Conservation (phyloP, 2,329 filamentous ascomycete genomes). For the Aspergillus proliferans region DNA sequence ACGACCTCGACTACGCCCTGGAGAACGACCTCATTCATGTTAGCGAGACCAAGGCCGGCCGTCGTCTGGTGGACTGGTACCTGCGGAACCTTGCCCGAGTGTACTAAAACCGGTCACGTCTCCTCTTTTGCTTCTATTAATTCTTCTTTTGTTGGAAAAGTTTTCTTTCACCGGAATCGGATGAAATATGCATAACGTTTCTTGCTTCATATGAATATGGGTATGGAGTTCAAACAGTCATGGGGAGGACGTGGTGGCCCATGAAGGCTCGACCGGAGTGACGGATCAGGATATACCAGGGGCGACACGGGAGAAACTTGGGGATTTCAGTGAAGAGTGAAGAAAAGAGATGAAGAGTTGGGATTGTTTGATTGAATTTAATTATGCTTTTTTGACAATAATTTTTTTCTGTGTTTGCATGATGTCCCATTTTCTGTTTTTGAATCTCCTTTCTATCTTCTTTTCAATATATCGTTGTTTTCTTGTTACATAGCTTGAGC, state of each 20-base stretch:
- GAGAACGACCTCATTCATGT: conserved; percentile 97
- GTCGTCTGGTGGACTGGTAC: conserved; percentile 98
- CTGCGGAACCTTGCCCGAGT: conserved; percentile 92
- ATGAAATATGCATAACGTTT: conserved; percentile 5
- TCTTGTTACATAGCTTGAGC: not conserved
- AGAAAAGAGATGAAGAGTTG: not conserved
- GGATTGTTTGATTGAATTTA: not conserved
- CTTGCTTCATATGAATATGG: not conserved
- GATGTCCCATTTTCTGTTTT: no score
- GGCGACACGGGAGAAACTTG: no score
- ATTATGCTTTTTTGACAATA: conserved; percentile 3
- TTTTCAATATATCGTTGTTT: conserved; percentile 2
- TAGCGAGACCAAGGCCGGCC: conserved; percentile 95
- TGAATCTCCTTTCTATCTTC: conserved; percentile 1
- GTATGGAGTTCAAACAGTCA: not conserved
- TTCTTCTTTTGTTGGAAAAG: conserved; percentile 1
- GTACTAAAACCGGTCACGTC: conserved; percentile 54
- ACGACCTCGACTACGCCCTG: conserved; percentile 94
- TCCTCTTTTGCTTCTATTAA: not conserved
- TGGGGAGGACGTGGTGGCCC: not conserved
- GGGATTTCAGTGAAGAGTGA: not conserved
- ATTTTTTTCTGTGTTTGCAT: conserved; percentile 4
- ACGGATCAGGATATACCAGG: no score
- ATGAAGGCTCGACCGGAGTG: not conserved
- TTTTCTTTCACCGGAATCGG: not conserved